Percentiles rank a stretch among this genome's conserved stretches.
phyloP scores from a whole-genome alignment of 805 yeast genomes.

The Candida maesae region DNA sequence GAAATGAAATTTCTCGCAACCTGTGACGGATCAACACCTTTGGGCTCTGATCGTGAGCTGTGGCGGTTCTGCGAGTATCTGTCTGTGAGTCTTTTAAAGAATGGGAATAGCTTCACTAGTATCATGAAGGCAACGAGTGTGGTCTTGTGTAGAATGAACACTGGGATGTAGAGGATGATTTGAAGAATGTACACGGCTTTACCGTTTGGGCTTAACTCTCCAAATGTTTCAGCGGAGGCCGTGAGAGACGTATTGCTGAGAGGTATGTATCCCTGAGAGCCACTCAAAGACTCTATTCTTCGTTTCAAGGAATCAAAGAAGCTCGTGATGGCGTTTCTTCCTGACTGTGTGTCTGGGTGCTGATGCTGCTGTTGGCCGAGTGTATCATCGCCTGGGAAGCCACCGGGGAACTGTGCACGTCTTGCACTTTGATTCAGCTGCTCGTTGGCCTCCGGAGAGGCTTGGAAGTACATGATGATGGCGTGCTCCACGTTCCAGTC shows the following conservation, averaged over 20 bases:
- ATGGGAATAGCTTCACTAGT: slow-evolving; percentile 32
- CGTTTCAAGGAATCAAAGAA: slow-evolving; percentile 28
- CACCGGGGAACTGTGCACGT: slow-evolving; percentile 17
- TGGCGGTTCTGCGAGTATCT: slow-evolving; percentile 35
- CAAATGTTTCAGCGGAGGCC: slow-evolving; percentile 6
- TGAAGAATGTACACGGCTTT: slow-evolving; percentile 28
- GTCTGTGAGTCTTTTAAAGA: slow-evolving; percentile 33
- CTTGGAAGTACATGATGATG: slow-evolving; percentile 24
- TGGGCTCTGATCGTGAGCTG: slow-evolving; percentile 33
- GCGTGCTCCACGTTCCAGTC: slow-evolving; percentile 39
- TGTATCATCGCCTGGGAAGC: slow-evolving; percentile 19
- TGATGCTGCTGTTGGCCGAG: slow-evolving; percentile 1
- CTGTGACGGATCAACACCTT: slow-evolving; percentile 46
- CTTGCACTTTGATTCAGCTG: slow-evolving; percentile 18
- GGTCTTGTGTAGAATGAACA: slow-evolving; percentile 30
- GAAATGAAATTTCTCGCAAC: slow-evolving; percentile 49
- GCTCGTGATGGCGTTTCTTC: slow-evolving; percentile 13
- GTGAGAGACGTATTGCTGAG: slow-evolving; percentile 19
- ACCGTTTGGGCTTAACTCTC: slow-evolving; percentile 24
- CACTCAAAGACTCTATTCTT: slow-evolving; percentile 20
- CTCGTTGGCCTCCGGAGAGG: slow-evolving; percentile 23
- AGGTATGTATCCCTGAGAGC: slow-evolving; percentile 25
- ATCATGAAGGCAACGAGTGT: slow-evolving; percentile 25
- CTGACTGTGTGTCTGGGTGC: slow-evolving; percentile 4
- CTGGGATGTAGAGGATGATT: slow-evolving; percentile 31